Percentiles rank a stretch among this genome's conserved stretches.
These are phyloP conservation scores for Prunus armeniaca DNA, from an alignment of 306 rosid genomes.

Conservation along the genomic window DNA sequence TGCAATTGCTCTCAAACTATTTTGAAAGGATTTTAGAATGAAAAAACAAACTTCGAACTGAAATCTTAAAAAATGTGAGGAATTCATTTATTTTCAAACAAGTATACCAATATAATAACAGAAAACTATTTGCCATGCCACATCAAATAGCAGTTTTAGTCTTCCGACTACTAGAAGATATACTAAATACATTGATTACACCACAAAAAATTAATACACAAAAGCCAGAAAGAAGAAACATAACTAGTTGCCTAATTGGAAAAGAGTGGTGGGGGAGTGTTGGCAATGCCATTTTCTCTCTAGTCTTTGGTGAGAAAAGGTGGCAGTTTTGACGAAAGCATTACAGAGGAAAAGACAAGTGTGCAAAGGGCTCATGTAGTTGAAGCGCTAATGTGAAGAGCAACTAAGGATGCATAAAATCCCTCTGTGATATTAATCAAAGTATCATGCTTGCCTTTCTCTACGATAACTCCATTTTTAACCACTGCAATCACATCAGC, in stretches of 20 bases:
- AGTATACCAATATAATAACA: neutral
- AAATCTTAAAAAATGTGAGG: neutral
- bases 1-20: too few species aligned
- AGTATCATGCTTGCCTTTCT: constrained; percentile 73
- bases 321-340: too few species aligned
- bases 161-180: neutral
- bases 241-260: neutral
- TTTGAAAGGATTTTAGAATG: too few species aligned
- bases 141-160: neutral
- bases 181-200: neutral
- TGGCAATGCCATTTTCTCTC: neutral
- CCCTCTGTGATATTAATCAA: constrained; percentile 60
- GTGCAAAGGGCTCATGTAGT: constrained; percentile 26
- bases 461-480: constrained; percentile 79
- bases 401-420: constrained; percentile 74
- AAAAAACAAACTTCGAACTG: neutral
- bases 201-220: neutral
- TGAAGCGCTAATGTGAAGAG: constrained; percentile 63
- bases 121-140: neutral
- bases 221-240: neutral
- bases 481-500: constrained; percentile 87
- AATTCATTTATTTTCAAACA: neutral
- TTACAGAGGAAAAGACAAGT: too few species aligned
- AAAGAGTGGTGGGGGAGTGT: neutral
- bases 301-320: neutral